These are phyloP conservation scores for Calonectria pteridis DNA, from an alignment of 2,329 filamentous ascomycete species.

Conservation along the genomic window DNA sequence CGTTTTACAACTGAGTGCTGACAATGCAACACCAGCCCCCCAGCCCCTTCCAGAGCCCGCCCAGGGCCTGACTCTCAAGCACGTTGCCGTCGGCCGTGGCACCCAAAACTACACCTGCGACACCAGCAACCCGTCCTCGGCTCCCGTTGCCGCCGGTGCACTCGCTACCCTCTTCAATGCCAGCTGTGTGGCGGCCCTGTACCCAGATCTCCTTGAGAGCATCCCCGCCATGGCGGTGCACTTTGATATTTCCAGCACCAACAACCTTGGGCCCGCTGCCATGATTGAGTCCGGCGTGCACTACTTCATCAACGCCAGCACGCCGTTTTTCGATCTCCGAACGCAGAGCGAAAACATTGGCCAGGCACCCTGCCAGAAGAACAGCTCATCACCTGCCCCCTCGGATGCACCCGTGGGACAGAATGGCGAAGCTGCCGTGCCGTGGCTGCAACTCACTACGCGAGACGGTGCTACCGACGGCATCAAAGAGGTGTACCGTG, in stretches of 20 bases:
- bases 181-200: conserved; percentile 80
- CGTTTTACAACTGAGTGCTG: conserved; percentile 22
- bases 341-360: conserved; percentile 66
- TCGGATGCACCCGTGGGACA: conserved; percentile 69
- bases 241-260: conserved; percentile 66
- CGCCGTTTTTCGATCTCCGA: conserved; percentile 85
- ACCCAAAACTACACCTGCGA: conserved; percentile 95
- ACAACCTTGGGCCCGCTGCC: conserved; percentile 67
- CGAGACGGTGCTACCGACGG: conserved; percentile 66
- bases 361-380: conserved; percentile 73
- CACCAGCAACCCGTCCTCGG: conserved; percentile 67
- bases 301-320: conserved; percentile 79
- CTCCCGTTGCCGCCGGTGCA: conserved; percentile 78
- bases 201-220: conserved; percentile 73
- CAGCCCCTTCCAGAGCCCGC: conserved; percentile 71
- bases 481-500: conserved; percentile 82
- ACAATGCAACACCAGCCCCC: conserved; percentile 57
- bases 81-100: conserved; percentile 88
- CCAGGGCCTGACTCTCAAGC: conserved; percentile 73
- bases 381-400: conserved; percentile 73
- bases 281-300: conserved; percentile 80
- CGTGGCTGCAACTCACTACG: conserved; percentile 82
- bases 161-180: conserved; percentile 89
- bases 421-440: conserved; percentile 75
- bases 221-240: conserved; percentile 78